Percentiles rank a stretch among this genome's conserved stretches.
Evolutionary conservation across 2,329 filamentous ascomycete species (phyloP).

Genomic region (Fusarium nelsonii): DNA sequence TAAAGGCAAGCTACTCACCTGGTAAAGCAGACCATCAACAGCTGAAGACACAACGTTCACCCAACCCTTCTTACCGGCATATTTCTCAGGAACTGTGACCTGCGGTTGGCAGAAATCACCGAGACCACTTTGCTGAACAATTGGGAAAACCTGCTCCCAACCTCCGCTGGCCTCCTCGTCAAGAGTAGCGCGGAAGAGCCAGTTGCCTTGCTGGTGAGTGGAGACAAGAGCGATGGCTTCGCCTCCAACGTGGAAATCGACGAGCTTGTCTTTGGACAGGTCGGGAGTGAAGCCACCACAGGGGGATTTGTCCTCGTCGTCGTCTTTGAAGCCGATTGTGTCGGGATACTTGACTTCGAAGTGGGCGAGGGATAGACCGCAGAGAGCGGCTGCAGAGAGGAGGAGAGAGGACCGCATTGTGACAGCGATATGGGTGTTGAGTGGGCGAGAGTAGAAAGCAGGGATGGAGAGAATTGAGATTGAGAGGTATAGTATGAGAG

Average conservation of each 20-base stretch:
- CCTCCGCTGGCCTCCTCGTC: conserved; percentile 60
- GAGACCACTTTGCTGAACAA: conserved; percentile 66
- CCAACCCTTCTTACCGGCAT: conserved; percentile 67
- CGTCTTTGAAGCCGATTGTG: conserved; percentile 62
- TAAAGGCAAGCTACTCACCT: conserved; percentile 56
- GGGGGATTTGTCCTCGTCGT: conserved; percentile 59
- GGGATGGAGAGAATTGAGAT: background rate
- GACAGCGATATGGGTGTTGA: background rate
- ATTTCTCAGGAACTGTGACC: conserved; percentile 63
- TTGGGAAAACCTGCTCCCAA: conserved; percentile 68
- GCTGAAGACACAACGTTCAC: conserved; percentile 65
- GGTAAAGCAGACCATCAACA: conserved; percentile 68
- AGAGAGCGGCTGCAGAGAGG: conserved; percentile 55
- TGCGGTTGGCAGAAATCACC: conserved; percentile 66
- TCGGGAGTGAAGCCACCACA: conserved; percentile 67
- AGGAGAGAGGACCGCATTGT: conserved; percentile 54
- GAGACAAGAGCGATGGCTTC: conserved; percentile 63
- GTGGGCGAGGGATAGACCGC: conserved; percentile 62
- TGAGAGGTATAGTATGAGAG: background rate
- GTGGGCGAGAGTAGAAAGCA: background rate
- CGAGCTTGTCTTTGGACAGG: conserved; percentile 61
- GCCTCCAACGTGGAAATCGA: conserved; percentile 69
- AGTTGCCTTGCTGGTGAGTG: conserved; percentile 66
- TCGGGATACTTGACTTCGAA: conserved; percentile 64
- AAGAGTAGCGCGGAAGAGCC: conserved; percentile 69